Conservation (phyloP, 306 rosid genomes). For the Potentilla sterilis region DNA sequence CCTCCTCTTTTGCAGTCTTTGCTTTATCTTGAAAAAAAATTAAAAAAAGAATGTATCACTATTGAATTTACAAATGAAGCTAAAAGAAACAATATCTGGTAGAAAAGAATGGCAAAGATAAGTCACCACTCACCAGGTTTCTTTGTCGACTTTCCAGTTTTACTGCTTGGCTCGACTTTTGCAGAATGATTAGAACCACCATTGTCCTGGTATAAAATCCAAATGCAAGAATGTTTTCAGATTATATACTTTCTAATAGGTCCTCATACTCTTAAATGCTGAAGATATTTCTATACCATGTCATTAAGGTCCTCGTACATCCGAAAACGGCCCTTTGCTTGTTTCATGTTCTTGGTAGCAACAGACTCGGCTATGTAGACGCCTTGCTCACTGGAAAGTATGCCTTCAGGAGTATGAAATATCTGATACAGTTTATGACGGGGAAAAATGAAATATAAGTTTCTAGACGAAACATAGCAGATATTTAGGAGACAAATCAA, state of each 20-base stretch:
- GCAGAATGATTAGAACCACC: slow-evolving; percentile 55
- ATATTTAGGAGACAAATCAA: background rate
- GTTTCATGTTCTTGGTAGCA: slow-evolving; percentile 63
- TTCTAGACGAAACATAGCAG: background rate
- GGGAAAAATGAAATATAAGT: background rate
- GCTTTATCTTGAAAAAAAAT: slow-evolving; percentile 60
- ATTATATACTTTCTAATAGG: background rate
- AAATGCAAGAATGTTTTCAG: background rate
- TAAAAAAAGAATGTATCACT: background rate
- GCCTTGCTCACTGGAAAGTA: slow-evolving; percentile 90
- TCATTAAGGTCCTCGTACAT: slow-evolving; percentile 62
- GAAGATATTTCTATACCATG: slow-evolving; percentile 40
- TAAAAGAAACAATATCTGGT: slow-evolving; percentile 12
- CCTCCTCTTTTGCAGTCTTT: slow-evolving; percentile 91
- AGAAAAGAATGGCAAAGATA: slow-evolving; percentile 8
- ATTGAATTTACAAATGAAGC: background rate
- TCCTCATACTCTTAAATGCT: background rate
- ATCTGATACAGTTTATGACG: slow-evolving; percentile 50
- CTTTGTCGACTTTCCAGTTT: slow-evolving; percentile 60
- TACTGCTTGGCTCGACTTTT: slow-evolving; percentile 61
- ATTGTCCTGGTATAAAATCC: slow-evolving; percentile 48
- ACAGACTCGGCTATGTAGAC: slow-evolving; percentile 87
- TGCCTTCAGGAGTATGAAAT: slow-evolving; percentile 85
- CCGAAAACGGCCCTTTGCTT: slow-evolving; percentile 83
- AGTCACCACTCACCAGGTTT: slow-evolving; percentile 91